These are phyloP conservation scores for Areca catechu DNA, from an alignment of 176 grass and related monocot species.

Conservation along the genomic window DNA sequence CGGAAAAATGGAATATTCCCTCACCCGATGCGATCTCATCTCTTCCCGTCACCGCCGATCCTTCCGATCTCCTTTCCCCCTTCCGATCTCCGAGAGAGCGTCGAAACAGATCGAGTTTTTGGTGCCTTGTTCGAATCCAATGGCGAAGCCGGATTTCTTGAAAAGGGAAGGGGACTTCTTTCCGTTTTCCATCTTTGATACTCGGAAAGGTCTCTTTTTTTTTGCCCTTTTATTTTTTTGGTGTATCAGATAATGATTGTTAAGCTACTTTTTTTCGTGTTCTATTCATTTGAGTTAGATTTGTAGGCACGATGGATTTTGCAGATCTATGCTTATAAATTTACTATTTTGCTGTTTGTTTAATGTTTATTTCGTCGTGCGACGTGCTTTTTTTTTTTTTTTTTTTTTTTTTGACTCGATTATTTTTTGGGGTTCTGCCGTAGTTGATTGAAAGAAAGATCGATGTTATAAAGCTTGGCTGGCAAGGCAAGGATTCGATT, in stretches of 20 bases:
- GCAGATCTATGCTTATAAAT: neutral
- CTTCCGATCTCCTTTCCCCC: too few species aligned
- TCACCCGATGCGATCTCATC: too few species aligned
- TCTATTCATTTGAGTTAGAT: too few species aligned
- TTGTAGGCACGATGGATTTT: neutral
- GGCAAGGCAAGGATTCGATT: constrained; percentile 25
- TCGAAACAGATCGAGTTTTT: too few species aligned
- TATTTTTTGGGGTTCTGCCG: constrained; percentile 15
- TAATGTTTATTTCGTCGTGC: neutral
- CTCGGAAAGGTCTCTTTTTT: constrained; percentile 36
- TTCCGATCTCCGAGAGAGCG: too few species aligned
- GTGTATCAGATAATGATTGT: neutral
- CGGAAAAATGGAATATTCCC: too few species aligned
- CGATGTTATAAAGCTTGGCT: constrained; percentile 61
- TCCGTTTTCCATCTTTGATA: constrained; percentile 58
- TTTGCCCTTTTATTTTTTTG: neutral
- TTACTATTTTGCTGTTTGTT: neutral
- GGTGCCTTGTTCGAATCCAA: neutral
- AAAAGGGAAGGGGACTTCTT: constrained; percentile 53
- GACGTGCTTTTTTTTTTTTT: too few species aligned
- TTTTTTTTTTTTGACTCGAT: neutral
- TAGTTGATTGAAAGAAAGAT: constrained; percentile 80
- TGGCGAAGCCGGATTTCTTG: constrained; percentile 67
- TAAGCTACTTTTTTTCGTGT: too few species aligned
- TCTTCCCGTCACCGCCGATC: too few species aligned